Conservation (phyloP, 352 stramenopile genomes). For the Globisporangium alternatum region DNA sequence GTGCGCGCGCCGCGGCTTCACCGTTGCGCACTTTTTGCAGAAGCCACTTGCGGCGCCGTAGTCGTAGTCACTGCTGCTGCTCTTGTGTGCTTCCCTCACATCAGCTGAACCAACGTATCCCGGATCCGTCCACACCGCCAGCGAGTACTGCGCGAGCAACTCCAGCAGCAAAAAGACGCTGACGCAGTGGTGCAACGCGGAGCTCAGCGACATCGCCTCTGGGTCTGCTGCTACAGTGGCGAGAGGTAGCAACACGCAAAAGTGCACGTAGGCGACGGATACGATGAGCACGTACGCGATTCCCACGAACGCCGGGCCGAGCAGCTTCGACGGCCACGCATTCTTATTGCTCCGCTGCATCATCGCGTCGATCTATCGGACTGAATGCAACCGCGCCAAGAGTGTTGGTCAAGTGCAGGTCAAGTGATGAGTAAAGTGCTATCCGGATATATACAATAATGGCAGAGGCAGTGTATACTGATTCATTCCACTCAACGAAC, state of each 20-base stretch:
- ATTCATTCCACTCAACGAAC: no score
- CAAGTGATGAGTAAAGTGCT: no score
- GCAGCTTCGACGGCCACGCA: not conserved
- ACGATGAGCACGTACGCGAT: conserved; percentile 32
- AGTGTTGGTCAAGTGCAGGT: no score
- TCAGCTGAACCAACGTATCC: conserved; percentile 23
- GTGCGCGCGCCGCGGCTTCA: conserved; percentile 40
- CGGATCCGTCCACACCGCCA: conserved; percentile 38
- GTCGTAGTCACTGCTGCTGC: not conserved
- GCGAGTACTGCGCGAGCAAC: conserved; percentile 40
- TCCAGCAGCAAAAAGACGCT: conserved; percentile 34
- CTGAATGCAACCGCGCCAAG: no score
- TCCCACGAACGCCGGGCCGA: conserved; percentile 25
- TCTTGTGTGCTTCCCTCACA: no score
- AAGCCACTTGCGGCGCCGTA: not conserved
- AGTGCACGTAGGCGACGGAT: conserved; percentile 29
- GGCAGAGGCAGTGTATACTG: no score
- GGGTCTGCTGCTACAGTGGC: not conserved
- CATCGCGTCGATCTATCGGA: no score
- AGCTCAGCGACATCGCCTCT: not conserved
- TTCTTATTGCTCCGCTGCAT: not conserved
- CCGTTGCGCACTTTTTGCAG: conserved; percentile 21
- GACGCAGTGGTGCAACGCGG: conserved; percentile 7
- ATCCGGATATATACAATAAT: no score
- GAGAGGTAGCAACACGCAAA: conserved; percentile 26